Evolutionary conservation across 2,329 filamentous ascomycete genomes (phyloP).

Genomic region (Penicillium capsulatum): DNA sequence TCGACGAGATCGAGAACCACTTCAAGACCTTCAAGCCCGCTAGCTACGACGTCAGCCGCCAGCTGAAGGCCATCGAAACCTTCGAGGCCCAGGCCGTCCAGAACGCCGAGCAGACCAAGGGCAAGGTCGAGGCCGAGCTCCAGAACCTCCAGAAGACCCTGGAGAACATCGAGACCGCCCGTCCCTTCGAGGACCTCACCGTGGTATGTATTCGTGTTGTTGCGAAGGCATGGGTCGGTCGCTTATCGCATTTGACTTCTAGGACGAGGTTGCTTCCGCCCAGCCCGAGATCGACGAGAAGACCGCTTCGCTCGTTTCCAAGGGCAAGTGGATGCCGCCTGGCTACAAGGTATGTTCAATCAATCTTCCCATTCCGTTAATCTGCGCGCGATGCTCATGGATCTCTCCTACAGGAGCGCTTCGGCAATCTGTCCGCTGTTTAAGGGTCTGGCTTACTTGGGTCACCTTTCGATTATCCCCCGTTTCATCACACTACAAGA

Average conservation of each 20-base stretch:
- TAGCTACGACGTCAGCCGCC: slow-evolving; percentile 86
- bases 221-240: slow-evolving; percentile 2
- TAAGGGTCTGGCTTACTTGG: slow-evolving; percentile 53
- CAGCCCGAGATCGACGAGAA: slow-evolving; percentile 97
- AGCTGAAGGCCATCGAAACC: slow-evolving; percentile 96
- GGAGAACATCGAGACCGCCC: slow-evolving; percentile 93
- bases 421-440: slow-evolving; percentile 91
- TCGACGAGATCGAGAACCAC: slow-evolving; percentile 97
- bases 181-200: slow-evolving; percentile 94
- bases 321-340: slow-evolving; percentile 96
- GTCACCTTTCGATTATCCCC: slow-evolving; percentile 31
- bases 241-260: slow-evolving; percentile 18
- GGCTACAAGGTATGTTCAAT: slow-evolving; percentile 83
- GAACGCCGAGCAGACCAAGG: slow-evolving; percentile 96
- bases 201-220: slow-evolving; percentile 62
- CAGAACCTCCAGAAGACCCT: slow-evolving; percentile 90
- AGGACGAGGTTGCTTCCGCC: slow-evolving; percentile 93
- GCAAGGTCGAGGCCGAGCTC: slow-evolving; percentile 90
- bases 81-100: slow-evolving; percentile 96
- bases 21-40: slow-evolving; percentile 87
- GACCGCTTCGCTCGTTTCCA: slow-evolving; percentile 88
- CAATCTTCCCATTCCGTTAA: neutral
- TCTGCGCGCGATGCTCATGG: slow-evolving; percentile 1
- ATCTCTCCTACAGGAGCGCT: slow-evolving; percentile 72
- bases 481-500: slow-evolving; percentile 29